Evolutionary conservation across 2,329 filamentous ascomycete genomes (phyloP), one percentile per base, ranked within the genome.

Genomic region (Aspergillus flavus): DNA sequence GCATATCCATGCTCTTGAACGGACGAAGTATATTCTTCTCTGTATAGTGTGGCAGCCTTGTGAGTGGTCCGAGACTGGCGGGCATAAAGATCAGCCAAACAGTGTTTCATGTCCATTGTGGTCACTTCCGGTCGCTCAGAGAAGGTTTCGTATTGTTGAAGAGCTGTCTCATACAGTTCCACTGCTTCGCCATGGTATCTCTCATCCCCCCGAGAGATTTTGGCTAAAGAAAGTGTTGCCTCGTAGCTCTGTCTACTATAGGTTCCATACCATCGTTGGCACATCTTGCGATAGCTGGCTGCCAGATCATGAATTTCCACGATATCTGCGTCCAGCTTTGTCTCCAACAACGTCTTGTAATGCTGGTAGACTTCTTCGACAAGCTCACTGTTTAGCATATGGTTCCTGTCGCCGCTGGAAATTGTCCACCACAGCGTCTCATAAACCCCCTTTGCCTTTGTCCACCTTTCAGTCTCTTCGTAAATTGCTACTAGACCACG

Each of bases 111-210:
- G 30, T 30, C 19, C 28, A 16, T 10, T 36, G 52, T 36, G 30
- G 23, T 36, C 30, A 36, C 6, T 36, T 50, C 23, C 14, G 30
- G 46, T 16, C 32, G 30, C 4, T n/a, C 30, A 23, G 52, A 36
- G 16, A 54, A 16, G 4, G 52, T 36, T 21, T 54, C n/a, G 19
- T 32, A 23, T 3, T 36, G 52, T 12, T 54, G 30, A n/a, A 54
- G 52, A 11, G 32, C 28, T 28, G n/a, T 36, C 10, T 54, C 43
- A 21, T 59, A 59, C 10, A 59, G 30, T 19, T 52, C 45, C 11
- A 59, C 23, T 10, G 57, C 45, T 43, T 59, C 57, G 1, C 41
- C 57, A 28, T 52, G 57, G 19, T 59, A 59, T 50, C n/a, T 46
- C 14, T 52, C n/a, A 59, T 48, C 45, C 41, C 32, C 28, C 32